These are phyloP conservation scores for Leccinum angustisporum DNA, from an alignment of 1,284 basidiomycete species.

Conservation along the genomic window DNA sequence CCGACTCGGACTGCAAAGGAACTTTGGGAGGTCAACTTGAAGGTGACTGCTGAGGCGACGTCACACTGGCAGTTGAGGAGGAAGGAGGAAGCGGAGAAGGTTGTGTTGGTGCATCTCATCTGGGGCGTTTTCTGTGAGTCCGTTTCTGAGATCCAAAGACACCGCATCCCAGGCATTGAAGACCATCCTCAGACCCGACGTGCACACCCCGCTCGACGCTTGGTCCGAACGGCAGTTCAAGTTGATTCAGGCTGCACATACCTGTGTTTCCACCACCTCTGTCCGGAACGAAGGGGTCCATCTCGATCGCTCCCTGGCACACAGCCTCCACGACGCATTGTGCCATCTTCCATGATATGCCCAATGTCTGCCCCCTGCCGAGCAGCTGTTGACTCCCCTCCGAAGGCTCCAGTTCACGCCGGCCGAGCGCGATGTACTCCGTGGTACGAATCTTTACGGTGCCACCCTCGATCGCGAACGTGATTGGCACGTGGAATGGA, in stretches of 20 bases:
- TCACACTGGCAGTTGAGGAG: too few species aligned
- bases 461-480: conserved; percentile 64
- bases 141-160: too few species aligned
- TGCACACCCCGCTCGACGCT: conserved; percentile 24
- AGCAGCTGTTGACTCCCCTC: conserved; percentile 68
- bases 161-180: conserved; percentile 45
- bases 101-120: too few species aligned
- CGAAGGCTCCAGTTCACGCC: conserved; percentile 73
- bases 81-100: too few species aligned
- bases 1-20: too few species aligned
- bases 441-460: conserved; percentile 76
- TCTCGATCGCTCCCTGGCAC: conserved; percentile 8
- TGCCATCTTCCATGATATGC: conserved; percentile 67
- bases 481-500: conserved; percentile 64
- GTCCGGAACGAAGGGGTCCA: conserved; percentile 33
- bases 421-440: conserved; percentile 62
- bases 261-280: conserved; percentile 70
- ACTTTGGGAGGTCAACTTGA: too few species aligned
- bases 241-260: conserved; percentile 71
- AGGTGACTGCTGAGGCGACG: too few species aligned
- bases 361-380: conserved; percentile 57
- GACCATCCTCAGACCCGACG: conserved; percentile 36
- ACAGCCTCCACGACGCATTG: conserved; percentile 35
- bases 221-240: conserved; percentile 78
- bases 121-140: too few species aligned